Base-by-base conservation (phyloP, 2,329 filamentous ascomycete species). In the Gnomoniopsis sp. region DNA sequence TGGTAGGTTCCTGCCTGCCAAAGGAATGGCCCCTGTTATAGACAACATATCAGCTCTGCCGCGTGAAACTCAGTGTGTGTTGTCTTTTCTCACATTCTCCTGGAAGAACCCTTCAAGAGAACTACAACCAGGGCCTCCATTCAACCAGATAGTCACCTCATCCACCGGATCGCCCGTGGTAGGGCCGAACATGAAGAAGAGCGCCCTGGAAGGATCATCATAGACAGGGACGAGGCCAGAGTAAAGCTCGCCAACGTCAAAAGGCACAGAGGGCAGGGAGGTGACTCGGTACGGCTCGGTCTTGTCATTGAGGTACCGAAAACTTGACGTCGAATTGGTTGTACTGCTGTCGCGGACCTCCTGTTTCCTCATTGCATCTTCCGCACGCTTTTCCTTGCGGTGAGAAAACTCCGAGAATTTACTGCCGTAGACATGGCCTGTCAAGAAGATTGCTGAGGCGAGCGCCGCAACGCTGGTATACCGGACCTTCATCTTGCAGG, bases 91-190 rank as follows among this genome's bases (percentile, higher is more conserved):
- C 26, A 30, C 57, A 15, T 55, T 59, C n/a, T 59, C 57, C 34
- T 54, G 46, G 6, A 53, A 19, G 51, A 59, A 53, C 2, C 52
- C 57, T 11, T 53, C 49, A 23, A 59, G 44, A 17, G 51, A 55
- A 14, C 51, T 54, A 26, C 57, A 58, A 17, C 57, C 57, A 3
- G 57, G 57, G 11, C 57, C 57, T 14, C 57, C 57, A 33, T 58
- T 58, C 22, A 58, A 36, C 57, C 57, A 58, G 22, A 58, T 58
- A 11, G 53, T 43, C 19, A 58, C 10, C 19, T 58, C 57, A n/a
- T 58, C 57, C 3, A 53, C 48, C 15, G 51, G 46, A 7, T 49
- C 57, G 3, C 46, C 23, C 6, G 49, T 58, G 11, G 52, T 53
- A 7, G 57, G 53, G 19, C 48, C 46, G 12, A 58, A 58, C 8